Conservation (phyloP, 2,329 filamentous ascomycete species). For the Phialemonium atrogriseum region DNA sequence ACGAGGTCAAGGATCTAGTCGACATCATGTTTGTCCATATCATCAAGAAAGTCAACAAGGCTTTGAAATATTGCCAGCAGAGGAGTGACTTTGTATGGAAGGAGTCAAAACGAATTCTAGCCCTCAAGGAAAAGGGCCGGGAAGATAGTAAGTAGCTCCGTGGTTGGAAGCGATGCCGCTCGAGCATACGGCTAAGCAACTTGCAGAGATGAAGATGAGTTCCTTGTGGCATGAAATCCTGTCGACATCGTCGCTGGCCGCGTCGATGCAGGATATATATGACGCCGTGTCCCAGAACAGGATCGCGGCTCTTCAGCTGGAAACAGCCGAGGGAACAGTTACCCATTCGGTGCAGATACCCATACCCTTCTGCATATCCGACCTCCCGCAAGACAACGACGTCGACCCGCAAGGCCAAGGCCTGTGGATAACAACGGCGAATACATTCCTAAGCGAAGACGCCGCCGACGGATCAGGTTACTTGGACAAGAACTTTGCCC, state of each 20-base stretch:
- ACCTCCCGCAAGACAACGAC: slow-evolving; percentile 61
- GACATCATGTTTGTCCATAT: slow-evolving; percentile 80
- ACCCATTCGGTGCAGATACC: slow-evolving; percentile 59
- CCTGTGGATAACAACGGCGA: slow-evolving; percentile 81
- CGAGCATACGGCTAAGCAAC: neutral
- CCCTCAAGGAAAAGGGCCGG: slow-evolving; percentile 72
- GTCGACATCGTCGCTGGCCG: slow-evolving; percentile 67
- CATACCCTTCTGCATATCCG: slow-evolving; percentile 60
- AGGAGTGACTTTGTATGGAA: slow-evolving; percentile 85
- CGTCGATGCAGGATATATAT: slow-evolving; percentile 75
- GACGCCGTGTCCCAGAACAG: slow-evolving; percentile 73
- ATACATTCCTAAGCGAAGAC: slow-evolving; percentile 63
- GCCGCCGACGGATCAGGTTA: slow-evolving; percentile 56
- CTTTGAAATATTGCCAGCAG: slow-evolving; percentile 86
- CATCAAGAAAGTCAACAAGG: slow-evolving; percentile 86
- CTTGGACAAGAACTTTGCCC: slow-evolving; percentile 76
- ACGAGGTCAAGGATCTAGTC: slow-evolving; percentile 67
- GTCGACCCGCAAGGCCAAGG: slow-evolving; percentile 65
- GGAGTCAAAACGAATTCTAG: slow-evolving; percentile 75
- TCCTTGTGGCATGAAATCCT: slow-evolving; percentile 64
- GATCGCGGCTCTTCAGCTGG: slow-evolving; percentile 76
- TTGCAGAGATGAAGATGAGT: slow-evolving; percentile 49
- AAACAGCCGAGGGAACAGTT: slow-evolving; percentile 48
- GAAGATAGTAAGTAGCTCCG: slow-evolving; percentile 46
- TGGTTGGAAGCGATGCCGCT: neutral